Evolutionary conservation across 2,329 filamentous ascomycete genomes (phyloP).

Genomic region (Corynespora cassiicola): DNA sequence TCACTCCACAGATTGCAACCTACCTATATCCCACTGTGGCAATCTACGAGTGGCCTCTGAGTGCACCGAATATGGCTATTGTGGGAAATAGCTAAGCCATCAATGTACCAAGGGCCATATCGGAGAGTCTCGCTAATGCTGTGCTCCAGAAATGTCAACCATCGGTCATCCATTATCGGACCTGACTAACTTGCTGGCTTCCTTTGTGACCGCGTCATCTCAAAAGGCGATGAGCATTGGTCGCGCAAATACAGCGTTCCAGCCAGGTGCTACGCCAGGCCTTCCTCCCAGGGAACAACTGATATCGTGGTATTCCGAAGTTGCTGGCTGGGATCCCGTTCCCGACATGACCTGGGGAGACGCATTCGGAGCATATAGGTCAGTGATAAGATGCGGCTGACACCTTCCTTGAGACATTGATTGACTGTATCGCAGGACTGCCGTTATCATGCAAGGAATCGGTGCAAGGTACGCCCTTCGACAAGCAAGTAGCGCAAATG

Average conservation of each 20-base stretch:
- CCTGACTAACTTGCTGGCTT: slow-evolving; percentile 75
- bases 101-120: too few relatives aligned
- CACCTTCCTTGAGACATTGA: too few relatives aligned
- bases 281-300: slow-evolving; percentile 67
- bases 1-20: too few relatives aligned
- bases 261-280: slow-evolving; percentile 69
- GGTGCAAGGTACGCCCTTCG: slow-evolving; percentile 83
- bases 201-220: slow-evolving; percentile 50
- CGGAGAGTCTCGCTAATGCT: too few relatives aligned
- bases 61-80: too few relatives aligned
- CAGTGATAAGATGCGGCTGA: too few relatives aligned
- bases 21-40: too few relatives aligned
- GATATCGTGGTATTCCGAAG: slow-evolving; percentile 70
- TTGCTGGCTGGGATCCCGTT: slow-evolving; percentile 74
- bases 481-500: slow-evolving; percentile 88
- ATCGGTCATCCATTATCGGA: slow-evolving; percentile 96
- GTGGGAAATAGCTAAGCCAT: too few relatives aligned
- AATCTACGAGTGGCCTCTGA: too few relatives aligned
- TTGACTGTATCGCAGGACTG: too few relatives aligned
- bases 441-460: slow-evolving; percentile 87
- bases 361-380: slow-evolving; percentile 67
- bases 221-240: slow-evolving; percentile 47
- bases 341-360: slow-evolving; percentile 68
- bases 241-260: slow-evolving; percentile 60
- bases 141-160: slow-evolving; percentile 99